Base-by-base conservation (phyloP, 2,329 filamentous ascomycete genomes). In the Scolecobasidium constrictum region DNA sequence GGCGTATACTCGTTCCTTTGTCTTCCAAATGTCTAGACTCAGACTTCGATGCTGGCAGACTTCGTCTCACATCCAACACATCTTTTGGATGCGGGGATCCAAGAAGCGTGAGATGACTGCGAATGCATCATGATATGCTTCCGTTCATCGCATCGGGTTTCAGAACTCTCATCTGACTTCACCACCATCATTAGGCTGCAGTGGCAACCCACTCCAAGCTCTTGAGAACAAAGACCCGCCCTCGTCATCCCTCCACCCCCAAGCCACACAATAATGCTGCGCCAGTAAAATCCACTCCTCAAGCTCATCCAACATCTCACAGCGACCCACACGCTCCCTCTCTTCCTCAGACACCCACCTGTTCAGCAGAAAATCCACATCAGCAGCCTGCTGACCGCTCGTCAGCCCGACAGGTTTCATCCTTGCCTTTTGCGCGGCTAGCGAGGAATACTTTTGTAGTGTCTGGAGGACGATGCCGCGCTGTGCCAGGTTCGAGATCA, bases 241-340 rank as follows among this genome's bases (percentile, higher is more conserved):
- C 11, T 43, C 33, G 4, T 20, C 48, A 22, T 78, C 77, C 52
- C 75, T 79, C 76, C 83, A 93, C 1, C 81, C 92, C 90, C 90
- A 96, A 3, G 78, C 80, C 35, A 98, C 73, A 49, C 88, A 79
- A 56, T 98, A 98, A 67, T 98, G 92, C 49, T 74, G 77, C 1
- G 87, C 85, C 52, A 98, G 63, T 51, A 98, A 62, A 54, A 81
- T 72, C 83, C 92, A 94, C 65, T 98, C 92, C 62, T 98, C 92
- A 18, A 95, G 73, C 63, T 98, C 92, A 63, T 98, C 92, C 48
- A 98, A 62, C 54, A 92, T 87, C 60, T 98, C 88, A 19, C 95
- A 59, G 9, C 66, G 62, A 49, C 88, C 81, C 1, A 96, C 77
- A 38, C 88, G 70, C 54, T 84, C 80, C 61, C 86, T 88, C 62